phyloP scores from a whole-genome alignment of 805 yeast genomes.

The Kuraishia ogatae region DNA sequence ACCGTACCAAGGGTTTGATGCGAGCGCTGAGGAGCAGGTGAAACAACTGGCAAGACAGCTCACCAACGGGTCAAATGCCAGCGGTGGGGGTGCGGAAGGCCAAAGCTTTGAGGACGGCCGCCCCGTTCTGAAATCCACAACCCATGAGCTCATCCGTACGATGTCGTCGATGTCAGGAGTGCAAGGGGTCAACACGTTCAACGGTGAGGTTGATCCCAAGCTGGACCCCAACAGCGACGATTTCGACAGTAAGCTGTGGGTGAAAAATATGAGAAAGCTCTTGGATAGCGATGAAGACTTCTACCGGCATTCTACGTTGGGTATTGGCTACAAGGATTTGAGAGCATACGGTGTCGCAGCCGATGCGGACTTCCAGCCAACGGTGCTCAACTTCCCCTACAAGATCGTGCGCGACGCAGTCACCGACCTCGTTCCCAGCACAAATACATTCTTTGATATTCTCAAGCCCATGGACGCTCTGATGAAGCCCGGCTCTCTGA shows the following conservation, averaged over 20 bases:
- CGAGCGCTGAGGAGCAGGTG: constrained; percentile 22
- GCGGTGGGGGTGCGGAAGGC: constrained; percentile 1
- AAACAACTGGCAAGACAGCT: constrained; percentile 33
- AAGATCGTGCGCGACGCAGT: constrained; percentile 24
- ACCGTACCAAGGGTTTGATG: constrained; percentile 29
- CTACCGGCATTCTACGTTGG: constrained; percentile 52
- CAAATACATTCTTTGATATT: constrained; percentile 34
- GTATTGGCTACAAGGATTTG: constrained; percentile 49
- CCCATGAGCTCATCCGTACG: constrained; percentile 18
- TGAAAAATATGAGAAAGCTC: constrained; percentile 51
- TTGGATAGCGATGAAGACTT: constrained; percentile 48
- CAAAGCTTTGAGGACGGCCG: constrained; percentile 3
- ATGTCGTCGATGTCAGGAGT: constrained; percentile 44
- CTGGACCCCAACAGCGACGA: constrained; percentile 53
- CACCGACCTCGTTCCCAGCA: constrained; percentile 14
- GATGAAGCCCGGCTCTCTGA: constrained; percentile 52
- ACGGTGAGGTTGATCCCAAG: constrained; percentile 24
- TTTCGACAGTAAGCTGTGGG: constrained; percentile 59
- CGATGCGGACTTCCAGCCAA: constrained; percentile 60
- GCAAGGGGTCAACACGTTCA: constrained; percentile 36
- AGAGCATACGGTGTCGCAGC: constrained; percentile 59
- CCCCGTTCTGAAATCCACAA: constrained; percentile 5
- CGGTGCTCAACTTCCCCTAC: constrained; percentile 35
- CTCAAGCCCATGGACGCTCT: constrained; percentile 61
- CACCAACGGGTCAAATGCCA: constrained; percentile 12